Percentiles rank a stretch among this genome's conserved stretches.
These are phyloP conservation scores for Xerocomellus amylosporus DNA, from an alignment of 768 basidiomycete genomes.

Conservation along the genomic window DNA sequence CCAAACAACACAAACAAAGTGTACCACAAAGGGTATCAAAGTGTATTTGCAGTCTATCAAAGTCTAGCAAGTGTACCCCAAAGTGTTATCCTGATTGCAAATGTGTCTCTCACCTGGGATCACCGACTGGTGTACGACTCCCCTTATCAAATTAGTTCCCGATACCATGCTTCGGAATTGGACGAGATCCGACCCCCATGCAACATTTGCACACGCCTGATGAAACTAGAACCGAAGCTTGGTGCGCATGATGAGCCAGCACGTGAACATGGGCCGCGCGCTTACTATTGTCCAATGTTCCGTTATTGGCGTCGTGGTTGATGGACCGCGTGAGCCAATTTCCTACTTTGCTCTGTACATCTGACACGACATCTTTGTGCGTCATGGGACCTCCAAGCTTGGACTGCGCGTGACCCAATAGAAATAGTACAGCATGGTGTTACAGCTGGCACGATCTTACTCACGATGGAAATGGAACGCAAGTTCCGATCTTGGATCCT, in stretches of 20 bases:
- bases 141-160: not conserved
- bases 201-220: not conserved
- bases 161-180: not conserved
- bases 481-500: not conserved
- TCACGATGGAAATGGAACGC: slow-evolving; percentile 6
- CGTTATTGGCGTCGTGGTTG: not conserved
- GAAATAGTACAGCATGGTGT: not conserved
- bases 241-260: not conserved
- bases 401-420: not conserved
- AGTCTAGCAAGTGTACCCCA: too few relatives aligned
- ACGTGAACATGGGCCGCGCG: slow-evolving; percentile 1
- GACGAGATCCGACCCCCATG: not conserved
- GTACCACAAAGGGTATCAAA: too few relatives aligned
- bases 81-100: not conserved
- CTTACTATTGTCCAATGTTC: not conserved
- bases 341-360: not conserved
- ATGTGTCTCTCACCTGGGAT: not conserved
- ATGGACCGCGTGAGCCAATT: not conserved
- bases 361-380: not conserved
- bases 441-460: not conserved
- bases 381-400: not conserved
- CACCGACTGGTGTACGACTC: not conserved
- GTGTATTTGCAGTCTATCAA: too few relatives aligned
- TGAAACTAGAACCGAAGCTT: not conserved
- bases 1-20: too few relatives aligned